Evolutionary conservation across 345 rosid genomes (phyloP).

Genomic region (Isatis tinctoria): DNA sequence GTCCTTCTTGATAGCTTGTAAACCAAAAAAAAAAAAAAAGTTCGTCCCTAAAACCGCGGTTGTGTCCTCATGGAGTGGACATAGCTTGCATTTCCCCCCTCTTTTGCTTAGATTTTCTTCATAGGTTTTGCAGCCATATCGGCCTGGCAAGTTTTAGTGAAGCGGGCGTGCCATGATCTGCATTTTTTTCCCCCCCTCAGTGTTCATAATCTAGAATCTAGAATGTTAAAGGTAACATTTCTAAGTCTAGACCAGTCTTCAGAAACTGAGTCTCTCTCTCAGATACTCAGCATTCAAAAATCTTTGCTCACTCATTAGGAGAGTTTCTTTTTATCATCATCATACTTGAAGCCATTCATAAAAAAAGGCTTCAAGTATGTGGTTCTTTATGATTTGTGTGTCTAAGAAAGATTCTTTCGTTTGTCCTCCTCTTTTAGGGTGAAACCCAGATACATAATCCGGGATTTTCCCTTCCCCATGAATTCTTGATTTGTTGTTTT

Average conservation of each 20-base stretch:
- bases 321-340: slow-evolving; percentile 7
- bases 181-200: slow-evolving; percentile 32
- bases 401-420: slow-evolving; percentile 28
- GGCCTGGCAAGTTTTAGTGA: slow-evolving; percentile 72
- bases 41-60: background rate
- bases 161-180: slow-evolving; percentile 62
- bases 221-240: slow-evolving; percentile 58
- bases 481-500: slow-evolving; percentile 35
- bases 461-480: slow-evolving; percentile 8
- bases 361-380: slow-evolving; percentile 22
- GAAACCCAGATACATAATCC: slow-evolving; percentile 34
- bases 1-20: slow-evolving; percentile 90
- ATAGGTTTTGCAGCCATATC: slow-evolving; percentile 63
- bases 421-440: slow-evolving; percentile 11
- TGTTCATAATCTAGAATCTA: slow-evolving; percentile 46
- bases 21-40: slow-evolving; percentile 18
- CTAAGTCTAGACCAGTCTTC: slow-evolving; percentile 52
- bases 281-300: slow-evolving; percentile 25
- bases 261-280: slow-evolving; percentile 33
- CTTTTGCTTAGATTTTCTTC: slow-evolving; percentile 28
- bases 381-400: slow-evolving; percentile 27
- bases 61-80: slow-evolving; percentile 33
- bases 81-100: slow-evolving; percentile 15
- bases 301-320: slow-evolving; percentile 14
- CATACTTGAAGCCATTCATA: slow-evolving; percentile 17